Conservation (phyloP, 2,329 filamentous ascomycete genomes). For the Coniochaeta sp. region DNA sequence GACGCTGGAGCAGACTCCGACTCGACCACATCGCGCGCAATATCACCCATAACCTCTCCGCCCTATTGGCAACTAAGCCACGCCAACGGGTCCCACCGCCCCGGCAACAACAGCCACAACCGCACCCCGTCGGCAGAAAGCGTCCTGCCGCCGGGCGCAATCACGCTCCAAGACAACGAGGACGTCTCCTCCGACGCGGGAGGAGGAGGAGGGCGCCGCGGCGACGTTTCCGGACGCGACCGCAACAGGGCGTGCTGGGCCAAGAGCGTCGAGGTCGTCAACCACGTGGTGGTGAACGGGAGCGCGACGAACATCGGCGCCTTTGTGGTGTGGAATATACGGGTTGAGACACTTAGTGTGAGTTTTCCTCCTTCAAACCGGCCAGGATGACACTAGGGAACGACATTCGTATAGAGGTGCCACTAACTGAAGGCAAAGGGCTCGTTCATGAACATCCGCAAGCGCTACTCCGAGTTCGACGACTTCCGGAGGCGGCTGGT, state of each 20-base stretch:
- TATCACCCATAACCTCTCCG: slow-evolving; percentile 22
- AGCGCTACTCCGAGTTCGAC: slow-evolving; percentile 91
- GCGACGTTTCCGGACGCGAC: slow-evolving; percentile 20
- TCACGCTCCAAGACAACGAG: slow-evolving; percentile 58
- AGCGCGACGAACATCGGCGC: slow-evolving; percentile 61
- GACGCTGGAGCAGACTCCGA: slow-evolving; percentile 7
- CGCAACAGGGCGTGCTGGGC: slow-evolving; percentile 58
- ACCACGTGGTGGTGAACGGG: slow-evolving; percentile 50
- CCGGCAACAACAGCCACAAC: slow-evolving; percentile 27
- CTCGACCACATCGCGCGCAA: slow-evolving; percentile 6
- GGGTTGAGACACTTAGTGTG: slow-evolving; percentile 78
- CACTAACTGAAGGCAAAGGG: slow-evolving; percentile 32
- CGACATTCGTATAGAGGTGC: neutral
- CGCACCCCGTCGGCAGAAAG: slow-evolving; percentile 40
- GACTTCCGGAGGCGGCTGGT: slow-evolving; percentile 68
- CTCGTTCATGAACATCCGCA: slow-evolving; percentile 54
- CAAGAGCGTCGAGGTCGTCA: slow-evolving; percentile 52
- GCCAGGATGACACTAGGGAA: no score
- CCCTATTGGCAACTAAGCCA: slow-evolving; percentile 32
- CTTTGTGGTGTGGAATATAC: slow-evolving; percentile 92
- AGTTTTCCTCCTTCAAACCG: slow-evolving; percentile 23
- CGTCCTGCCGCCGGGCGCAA: slow-evolving; percentile 43
- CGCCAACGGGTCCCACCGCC: no score
- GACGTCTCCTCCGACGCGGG: slow-evolving; percentile 37
- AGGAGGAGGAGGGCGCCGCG: no score